Evolutionary conservation across 176 grass and related monocot genomes (phyloP).

Genomic region (Hyparrhenia diplandra): DNA sequence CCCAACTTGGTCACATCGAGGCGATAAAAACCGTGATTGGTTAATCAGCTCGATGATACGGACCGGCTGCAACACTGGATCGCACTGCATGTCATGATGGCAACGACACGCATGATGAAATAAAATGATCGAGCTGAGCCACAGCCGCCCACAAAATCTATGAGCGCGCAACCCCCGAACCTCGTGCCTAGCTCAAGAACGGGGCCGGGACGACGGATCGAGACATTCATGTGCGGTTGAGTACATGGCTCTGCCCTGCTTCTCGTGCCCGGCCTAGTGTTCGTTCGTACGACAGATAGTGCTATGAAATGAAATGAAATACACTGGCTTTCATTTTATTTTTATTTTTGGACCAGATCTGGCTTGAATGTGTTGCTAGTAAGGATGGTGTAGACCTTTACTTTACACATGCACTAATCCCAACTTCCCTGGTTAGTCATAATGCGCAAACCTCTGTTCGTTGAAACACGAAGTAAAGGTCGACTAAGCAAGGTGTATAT

Average conservation of each 20-base stretch:
- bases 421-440: background rate
- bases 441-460: background rate
- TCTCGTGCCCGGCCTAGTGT: background rate
- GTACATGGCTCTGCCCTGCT: slow-evolving; percentile 33
- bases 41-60: slow-evolving; percentile 22
- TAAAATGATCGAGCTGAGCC: background rate
- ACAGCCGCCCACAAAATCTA: slow-evolving; percentile 32
- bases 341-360: background rate
- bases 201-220: slow-evolving; percentile 24
- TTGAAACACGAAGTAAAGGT: background rate
- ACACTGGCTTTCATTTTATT: background rate
- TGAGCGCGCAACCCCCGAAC: background rate
- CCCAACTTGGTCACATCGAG: slow-evolving; percentile 48
- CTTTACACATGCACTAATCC: too few relatives aligned
- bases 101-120: slow-evolving; percentile 10
- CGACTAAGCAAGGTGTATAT: background rate
- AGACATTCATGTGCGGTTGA: slow-evolving; percentile 53
- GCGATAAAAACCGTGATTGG: background rate
- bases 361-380: background rate
- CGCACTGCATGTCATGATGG: slow-evolving; percentile 37
- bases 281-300: slow-evolving; percentile 8
- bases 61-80: slow-evolving; percentile 20
- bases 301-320: background rate
- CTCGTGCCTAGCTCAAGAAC: slow-evolving; percentile 18
- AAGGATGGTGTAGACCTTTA: background rate